A percentile compares a stretch with the other conserved stretches of the same genome.
Conservation (phyloP, 2,329 filamentous ascomycete genomes). For the Penicillium sp. region DNA sequence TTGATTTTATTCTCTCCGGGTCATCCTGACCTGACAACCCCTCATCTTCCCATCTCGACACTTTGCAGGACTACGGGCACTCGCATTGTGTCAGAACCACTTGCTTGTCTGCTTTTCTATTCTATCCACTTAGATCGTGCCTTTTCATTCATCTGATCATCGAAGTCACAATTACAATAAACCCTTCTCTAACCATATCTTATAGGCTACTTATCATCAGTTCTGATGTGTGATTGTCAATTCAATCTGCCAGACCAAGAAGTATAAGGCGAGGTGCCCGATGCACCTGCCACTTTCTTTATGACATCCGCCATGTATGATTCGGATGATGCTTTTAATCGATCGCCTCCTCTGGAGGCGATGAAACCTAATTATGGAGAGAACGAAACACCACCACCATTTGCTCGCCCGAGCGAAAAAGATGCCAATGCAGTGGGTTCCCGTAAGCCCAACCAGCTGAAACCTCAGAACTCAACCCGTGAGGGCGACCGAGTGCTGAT, state of each 20-base stretch:
- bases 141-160: background rate
- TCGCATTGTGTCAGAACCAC: background rate
- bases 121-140: background rate
- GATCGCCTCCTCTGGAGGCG: slow-evolving; percentile 38
- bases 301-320: slow-evolving; percentile 42
- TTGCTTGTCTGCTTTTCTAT: background rate
- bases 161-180: background rate
- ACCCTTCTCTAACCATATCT: background rate
- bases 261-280: slow-evolving; percentile 4
- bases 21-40: slow-evolving; percentile 1
- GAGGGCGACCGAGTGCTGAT: slow-evolving; percentile 64
- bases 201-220: background rate
- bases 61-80: background rate
- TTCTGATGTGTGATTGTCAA: slow-evolving; percentile 5
- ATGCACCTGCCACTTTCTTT: slow-evolving; percentile 15
- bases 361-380: slow-evolving; percentile 31
- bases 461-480: slow-evolving; percentile 46
- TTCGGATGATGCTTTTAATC: slow-evolving; percentile 38
- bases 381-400: slow-evolving; percentile 36
- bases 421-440: slow-evolving; percentile 23
- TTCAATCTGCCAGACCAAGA: background rate
- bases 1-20: background rate
- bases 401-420: slow-evolving; percentile 25
- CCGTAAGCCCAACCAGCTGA: slow-evolving; percentile 34
- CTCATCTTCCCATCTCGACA: slow-evolving; percentile 4